phyloP scores from a whole-genome alignment of 257 asterid genomes.

The Misopates orontium region DNA sequence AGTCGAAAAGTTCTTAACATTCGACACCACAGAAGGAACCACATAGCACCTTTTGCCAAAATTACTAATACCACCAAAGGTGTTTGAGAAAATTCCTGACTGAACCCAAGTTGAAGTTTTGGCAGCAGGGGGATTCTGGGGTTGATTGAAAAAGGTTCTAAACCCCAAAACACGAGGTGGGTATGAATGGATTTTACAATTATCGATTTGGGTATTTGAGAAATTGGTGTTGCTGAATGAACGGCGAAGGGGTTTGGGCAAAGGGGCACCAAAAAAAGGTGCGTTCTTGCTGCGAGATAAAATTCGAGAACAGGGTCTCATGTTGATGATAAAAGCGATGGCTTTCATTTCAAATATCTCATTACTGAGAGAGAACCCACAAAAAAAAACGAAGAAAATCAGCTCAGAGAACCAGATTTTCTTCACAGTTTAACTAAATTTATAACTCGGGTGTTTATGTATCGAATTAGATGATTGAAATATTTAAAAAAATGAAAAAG shows the following conservation, averaged over 20 bases:
- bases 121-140: slow-evolving; percentile 30
- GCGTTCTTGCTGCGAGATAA: slow-evolving; percentile 41
- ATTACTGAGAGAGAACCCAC: neutral
- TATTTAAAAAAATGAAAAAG: neutral
- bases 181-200: slow-evolving; percentile 22
- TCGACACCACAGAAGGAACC: slow-evolving; percentile 44
- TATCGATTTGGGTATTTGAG: slow-evolving; percentile 22
- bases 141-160: slow-evolving; percentile 29
- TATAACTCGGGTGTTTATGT: neutral
- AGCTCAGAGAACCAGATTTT: too few species aligned
- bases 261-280: slow-evolving; percentile 10
- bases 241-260: slow-evolving; percentile 31
- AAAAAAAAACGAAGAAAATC: neutral
- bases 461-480: slow-evolving; percentile 3
- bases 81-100: slow-evolving; percentile 45
- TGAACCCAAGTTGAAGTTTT: slow-evolving; percentile 46
- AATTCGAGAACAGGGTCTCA: slow-evolving; percentile 60
- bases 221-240: slow-evolving; percentile 18
- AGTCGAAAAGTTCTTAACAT: slow-evolving; percentile 52
- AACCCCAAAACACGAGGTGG: slow-evolving; percentile 30
- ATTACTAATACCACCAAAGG: slow-evolving; percentile 29
- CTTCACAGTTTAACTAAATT: too few species aligned
- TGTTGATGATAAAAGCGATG: slow-evolving; percentile 37
- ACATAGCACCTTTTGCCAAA: slow-evolving; percentile 35
- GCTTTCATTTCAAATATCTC: slow-evolving; percentile 34